A percentile compares a stretch with the other conserved stretches of the same genome.
Evolutionary conservation across 345 rosid genomes (phyloP).

Genomic region (Dipteronia dyeriana): DNA sequence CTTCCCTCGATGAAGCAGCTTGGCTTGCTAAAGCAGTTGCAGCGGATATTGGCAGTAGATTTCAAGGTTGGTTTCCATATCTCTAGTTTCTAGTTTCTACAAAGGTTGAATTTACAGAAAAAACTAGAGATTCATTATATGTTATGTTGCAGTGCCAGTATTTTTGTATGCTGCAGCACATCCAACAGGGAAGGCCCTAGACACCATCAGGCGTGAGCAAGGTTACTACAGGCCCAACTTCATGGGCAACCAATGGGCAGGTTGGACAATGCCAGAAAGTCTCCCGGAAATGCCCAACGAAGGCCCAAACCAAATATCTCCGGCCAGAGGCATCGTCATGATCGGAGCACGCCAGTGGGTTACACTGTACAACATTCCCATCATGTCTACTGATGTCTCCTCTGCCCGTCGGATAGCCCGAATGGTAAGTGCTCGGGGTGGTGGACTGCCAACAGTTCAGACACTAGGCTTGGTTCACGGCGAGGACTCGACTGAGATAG

Average conservation of each 20-base stretch:
- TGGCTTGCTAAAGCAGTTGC: conserved; percentile 64
- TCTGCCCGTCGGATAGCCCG: conserved; percentile 46
- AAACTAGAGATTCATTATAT: no score
- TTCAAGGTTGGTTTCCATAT: conserved; percentile 41
- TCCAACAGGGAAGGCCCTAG: conserved; percentile 54
- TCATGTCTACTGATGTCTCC: conserved; percentile 46
- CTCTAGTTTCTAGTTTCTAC: no score
- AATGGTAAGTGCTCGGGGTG: conserved; percentile 66
- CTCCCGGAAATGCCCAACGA: conserved; percentile 45
- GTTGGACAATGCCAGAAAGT: conserved; percentile 40
- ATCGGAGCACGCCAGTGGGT: conserved; percentile 63
- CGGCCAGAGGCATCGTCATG: conserved; percentile 45
- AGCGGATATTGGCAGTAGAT: conserved; percentile 49
- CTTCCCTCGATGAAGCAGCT: conserved; percentile 61
- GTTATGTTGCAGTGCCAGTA: conserved; percentile 49
- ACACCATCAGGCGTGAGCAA: conserved; percentile 57
- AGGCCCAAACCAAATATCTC: conserved; percentile 48
- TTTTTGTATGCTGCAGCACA: conserved; percentile 62
- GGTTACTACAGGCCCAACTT: conserved; percentile 62
- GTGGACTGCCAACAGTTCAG: conserved; percentile 67
- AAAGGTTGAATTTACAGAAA: no score
- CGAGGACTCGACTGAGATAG: conserved; percentile 51
- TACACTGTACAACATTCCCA: conserved; percentile 49
- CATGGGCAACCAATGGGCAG: conserved; percentile 61
- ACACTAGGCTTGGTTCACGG: conserved; percentile 53